Evolutionary conservation across 106 monocot genomes (phyloP).

Genomic region (Acorus gramineus): DNA sequence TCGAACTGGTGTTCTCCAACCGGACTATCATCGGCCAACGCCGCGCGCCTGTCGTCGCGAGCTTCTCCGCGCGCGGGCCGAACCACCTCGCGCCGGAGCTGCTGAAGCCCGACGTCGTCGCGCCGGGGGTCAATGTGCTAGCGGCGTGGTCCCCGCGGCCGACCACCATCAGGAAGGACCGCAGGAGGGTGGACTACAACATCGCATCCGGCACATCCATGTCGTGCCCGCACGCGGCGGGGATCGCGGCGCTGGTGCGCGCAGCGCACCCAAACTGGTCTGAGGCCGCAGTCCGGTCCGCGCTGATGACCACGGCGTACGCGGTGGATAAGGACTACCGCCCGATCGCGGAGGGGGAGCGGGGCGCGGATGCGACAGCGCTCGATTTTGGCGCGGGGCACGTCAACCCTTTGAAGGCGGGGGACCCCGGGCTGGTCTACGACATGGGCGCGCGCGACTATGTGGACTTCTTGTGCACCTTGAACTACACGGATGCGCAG

Average conservation of each 20-base stretch:
- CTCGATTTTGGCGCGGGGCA: slow-evolving; percentile 16
- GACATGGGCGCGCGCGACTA: slow-evolving; percentile 15
- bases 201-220: slow-evolving; percentile 22
- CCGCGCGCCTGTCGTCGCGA: too few species aligned
- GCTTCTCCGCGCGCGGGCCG: background rate
- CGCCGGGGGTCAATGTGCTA: slow-evolving; percentile 19
- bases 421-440: slow-evolving; percentile 24
- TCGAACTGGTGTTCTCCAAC: background rate
- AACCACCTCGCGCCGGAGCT: background rate
- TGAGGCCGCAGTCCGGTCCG: slow-evolving; percentile 35
- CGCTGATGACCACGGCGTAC: slow-evolving; percentile 27
- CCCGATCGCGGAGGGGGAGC: slow-evolving; percentile 7
- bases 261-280: slow-evolving; percentile 17
- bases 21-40: background rate
- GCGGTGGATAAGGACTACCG: background rate
- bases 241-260: slow-evolving; percentile 22
- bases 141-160: slow-evolving; percentile 7
- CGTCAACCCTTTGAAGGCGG: slow-evolving; percentile 13
- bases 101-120: slow-evolving; percentile 16
- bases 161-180: background rate
- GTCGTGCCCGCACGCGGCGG: slow-evolving; percentile 19
- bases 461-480: slow-evolving; percentile 19
- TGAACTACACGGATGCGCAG: slow-evolving; percentile 13
- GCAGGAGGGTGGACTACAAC: slow-evolving; percentile 6
- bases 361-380: slow-evolving; percentile 5